Evolutionary conservation across 495 filamentous ascomycete species (phyloP).

Genomic region (Clavariopsis aquatica): DNA sequence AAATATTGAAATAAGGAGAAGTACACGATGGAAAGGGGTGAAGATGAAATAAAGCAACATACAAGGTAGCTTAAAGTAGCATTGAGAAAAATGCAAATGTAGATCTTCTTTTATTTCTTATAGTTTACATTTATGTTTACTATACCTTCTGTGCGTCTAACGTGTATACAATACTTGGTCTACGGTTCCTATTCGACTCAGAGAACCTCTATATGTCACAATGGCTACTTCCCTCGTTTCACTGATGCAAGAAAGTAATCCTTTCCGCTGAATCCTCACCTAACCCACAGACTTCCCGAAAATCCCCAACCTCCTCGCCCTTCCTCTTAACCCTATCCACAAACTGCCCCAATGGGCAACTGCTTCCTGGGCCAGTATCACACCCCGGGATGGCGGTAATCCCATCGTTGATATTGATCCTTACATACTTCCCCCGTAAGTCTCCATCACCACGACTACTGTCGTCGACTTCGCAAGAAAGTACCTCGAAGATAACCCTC

Average conservation of each 20-base stretch:
- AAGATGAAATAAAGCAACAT: neutral
- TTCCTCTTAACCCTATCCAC: conserved; percentile 45
- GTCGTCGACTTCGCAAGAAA: conserved; percentile 17
- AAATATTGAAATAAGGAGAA: no score
- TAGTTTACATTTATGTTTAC: neutral
- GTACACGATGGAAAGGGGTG: no score
- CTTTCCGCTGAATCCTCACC: conserved; percentile 42
- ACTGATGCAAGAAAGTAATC: conserved; percentile 52
- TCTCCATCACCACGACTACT: neutral
- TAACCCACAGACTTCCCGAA: conserved; percentile 49
- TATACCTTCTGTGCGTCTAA: neutral
- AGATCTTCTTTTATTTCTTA: neutral
- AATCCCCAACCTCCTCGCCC: conserved; percentile 46
- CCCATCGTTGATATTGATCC: conserved; percentile 61
- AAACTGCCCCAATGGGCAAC: conserved; percentile 55
- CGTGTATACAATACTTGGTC: no score
- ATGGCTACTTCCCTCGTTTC: no score
- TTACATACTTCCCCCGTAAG: conserved; percentile 45
- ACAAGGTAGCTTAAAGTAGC: neutral
- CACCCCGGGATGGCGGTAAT: conserved; percentile 57
- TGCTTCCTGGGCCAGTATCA: conserved; percentile 53
- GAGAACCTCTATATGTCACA: no score
- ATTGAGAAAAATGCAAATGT: neutral
- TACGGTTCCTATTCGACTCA: no score
- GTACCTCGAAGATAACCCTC: conserved; percentile 57